Evolutionary conservation across 352 stramenopile genomes (phyloP).

Genomic region (Globisporangium viniferum): DNA sequence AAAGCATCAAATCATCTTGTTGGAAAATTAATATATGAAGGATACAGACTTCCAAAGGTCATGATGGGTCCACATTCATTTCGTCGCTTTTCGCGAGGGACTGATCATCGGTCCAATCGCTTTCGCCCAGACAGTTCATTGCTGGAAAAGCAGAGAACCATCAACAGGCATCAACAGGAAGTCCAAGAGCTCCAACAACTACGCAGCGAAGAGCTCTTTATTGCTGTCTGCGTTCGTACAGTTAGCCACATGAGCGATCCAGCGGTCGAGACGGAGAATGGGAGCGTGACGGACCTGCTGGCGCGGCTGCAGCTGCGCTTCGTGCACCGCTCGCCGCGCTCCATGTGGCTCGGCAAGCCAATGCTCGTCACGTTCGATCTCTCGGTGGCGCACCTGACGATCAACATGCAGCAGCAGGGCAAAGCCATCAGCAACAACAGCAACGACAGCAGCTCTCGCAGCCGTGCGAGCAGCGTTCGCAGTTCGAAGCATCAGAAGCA

Average conservation of each 20-base stretch:
- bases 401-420: constrained; percentile 11
- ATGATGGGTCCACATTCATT: background rate
- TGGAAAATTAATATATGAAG: background rate
- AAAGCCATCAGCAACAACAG: background rate
- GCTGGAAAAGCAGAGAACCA: background rate
- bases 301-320: constrained; percentile 18
- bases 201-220: background rate
- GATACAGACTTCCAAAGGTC: background rate
- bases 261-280: background rate
- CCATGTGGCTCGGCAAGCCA: constrained; percentile 14
- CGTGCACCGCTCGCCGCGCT: constrained; percentile 15
- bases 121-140: background rate
- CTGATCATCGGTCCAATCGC: background rate
- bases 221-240: background rate
- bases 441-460: background rate
- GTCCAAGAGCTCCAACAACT: background rate
- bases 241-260: background rate
- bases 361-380: constrained; percentile 14
- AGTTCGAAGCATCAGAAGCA: background rate
- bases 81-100: background rate
- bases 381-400: constrained; percentile 6
- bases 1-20: too few species aligned
- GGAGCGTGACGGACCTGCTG: constrained; percentile 7
- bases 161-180: background rate
- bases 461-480: background rate